These are phyloP conservation scores for Blastocystis sp. DNA, from an alignment of 352 stramenopile genomes.

Conservation along the genomic window DNA sequence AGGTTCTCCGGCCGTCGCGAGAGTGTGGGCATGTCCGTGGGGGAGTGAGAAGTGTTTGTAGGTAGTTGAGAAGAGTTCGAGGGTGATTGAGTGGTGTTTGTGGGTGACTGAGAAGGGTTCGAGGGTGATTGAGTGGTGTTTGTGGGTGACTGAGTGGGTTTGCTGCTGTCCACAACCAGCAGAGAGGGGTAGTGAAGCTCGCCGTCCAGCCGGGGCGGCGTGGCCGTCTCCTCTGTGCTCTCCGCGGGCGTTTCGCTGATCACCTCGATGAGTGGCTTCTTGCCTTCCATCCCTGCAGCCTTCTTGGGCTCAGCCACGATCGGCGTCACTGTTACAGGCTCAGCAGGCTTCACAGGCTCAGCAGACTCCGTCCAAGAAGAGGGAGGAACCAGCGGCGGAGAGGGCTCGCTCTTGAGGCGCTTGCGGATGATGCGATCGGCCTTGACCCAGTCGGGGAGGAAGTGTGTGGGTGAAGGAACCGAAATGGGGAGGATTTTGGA, in stretches of 20 bases:
- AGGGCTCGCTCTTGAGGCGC: not conserved
- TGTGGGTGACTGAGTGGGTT: not conserved
- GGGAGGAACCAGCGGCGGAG: not conserved
- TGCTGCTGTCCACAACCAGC: not conserved
- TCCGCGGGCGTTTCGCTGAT: not conserved
- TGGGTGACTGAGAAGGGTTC: too few relatives aligned
- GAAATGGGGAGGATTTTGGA: not conserved
- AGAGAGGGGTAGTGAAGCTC: not conserved
- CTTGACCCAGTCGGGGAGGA: constrained; percentile 81
- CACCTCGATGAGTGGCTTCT: not conserved
- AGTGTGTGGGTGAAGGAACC: constrained; percentile 10
- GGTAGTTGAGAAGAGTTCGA: too few relatives aligned
- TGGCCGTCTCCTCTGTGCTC: not conserved
- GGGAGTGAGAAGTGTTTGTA: not conserved
- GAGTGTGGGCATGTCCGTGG: not conserved
- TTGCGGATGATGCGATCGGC: constrained; percentile 73
- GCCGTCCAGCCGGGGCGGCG: not conserved
- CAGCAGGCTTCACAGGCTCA: not conserved
- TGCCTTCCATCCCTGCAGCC: not conserved
- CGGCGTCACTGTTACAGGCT: too few relatives aligned
- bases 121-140: too few relatives aligned
- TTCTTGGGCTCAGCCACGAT: not conserved
- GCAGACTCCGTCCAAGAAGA: not conserved
- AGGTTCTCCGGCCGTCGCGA: not conserved
- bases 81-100: too few relatives aligned